Conservation (phyloP, 2,329 filamentous ascomycete genomes). For the Trichophyton rubrum region DNA sequence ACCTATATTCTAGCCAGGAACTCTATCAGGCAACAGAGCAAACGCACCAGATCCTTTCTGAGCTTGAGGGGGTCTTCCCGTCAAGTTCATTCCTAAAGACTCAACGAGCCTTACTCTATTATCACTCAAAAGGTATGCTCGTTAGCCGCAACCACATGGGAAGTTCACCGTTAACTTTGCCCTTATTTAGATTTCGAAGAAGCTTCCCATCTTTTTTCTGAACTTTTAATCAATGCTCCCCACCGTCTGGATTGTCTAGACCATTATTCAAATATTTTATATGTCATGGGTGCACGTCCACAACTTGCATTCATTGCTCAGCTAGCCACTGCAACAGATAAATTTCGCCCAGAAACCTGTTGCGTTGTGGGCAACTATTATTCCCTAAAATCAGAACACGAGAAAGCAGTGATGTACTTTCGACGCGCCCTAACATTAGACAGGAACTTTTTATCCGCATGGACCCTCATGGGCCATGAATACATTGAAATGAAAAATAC, state of each 20-base stretch:
- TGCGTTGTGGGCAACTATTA: conserved; percentile 98
- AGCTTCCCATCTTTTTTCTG: conserved; percentile 50
- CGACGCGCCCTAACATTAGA: conserved; percentile 82
- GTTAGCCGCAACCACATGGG: background rate
- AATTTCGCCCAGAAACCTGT: conserved; percentile 92
- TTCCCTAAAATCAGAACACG: conserved; percentile 82
- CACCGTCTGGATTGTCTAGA: conserved; percentile 78
- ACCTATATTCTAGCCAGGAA: conserved; percentile 79
- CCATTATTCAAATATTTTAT: conserved; percentile 94
- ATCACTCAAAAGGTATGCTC: conserved; percentile 61
- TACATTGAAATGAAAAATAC: conserved; percentile 99
- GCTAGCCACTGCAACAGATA: conserved; percentile 79
- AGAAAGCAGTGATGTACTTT: conserved; percentile 98
- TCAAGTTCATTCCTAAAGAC: conserved; percentile 80
- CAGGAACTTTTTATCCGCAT: conserved; percentile 79
- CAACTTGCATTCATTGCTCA: conserved; percentile 89
- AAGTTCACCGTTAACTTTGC: conserved; percentile 8
- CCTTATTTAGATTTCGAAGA: conserved; percentile 44
- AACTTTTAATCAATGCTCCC: conserved; percentile 54
- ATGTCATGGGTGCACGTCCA: conserved; percentile 76
- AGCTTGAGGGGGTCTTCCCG: conserved; percentile 75
- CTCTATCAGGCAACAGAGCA: conserved; percentile 73
- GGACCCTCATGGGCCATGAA: conserved; percentile 98
- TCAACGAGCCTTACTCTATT: conserved; percentile 73
- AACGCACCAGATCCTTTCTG: conserved; percentile 60